phyloP scores from a whole-genome alignment of 1,284 basidiomycete genomes.

The Rhodotorula sp. region DNA sequence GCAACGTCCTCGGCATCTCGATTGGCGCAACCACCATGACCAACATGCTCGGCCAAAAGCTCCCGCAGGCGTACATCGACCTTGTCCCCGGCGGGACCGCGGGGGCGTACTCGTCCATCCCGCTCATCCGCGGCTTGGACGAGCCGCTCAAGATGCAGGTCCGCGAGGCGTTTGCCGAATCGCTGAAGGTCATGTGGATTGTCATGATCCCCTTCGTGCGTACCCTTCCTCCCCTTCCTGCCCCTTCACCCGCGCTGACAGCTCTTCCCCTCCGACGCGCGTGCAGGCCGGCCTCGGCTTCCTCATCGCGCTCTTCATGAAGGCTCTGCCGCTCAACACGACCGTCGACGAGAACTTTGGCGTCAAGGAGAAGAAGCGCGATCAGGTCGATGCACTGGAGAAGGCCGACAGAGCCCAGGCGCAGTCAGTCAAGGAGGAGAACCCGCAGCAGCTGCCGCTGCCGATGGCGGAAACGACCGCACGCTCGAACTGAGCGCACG shows the following conservation, averaged over 20 bases:
- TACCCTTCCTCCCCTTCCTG: too few relatives aligned
- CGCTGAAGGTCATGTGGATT: slow-evolving; percentile 37
- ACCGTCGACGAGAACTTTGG: slow-evolving; percentile 15
- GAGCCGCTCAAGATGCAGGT: slow-evolving; percentile 36
- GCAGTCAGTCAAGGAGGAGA: background rate
- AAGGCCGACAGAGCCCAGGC: background rate
- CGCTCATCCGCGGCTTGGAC: background rate
- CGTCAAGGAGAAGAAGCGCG: slow-evolving; percentile 8
- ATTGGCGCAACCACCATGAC: slow-evolving; percentile 28
- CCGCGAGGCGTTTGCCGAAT: slow-evolving; percentile 27
- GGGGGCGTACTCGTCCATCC: slow-evolving; percentile 17
- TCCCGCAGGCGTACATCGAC: slow-evolving; percentile 18
- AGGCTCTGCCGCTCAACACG: slow-evolving; percentile 4
- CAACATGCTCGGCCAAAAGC: slow-evolving; percentile 19
- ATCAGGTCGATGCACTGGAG: background rate
- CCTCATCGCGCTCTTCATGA: slow-evolving; percentile 20
- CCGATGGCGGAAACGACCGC: background rate
- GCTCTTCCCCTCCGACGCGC: accelerated
- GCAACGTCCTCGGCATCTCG: slow-evolving; percentile 40
- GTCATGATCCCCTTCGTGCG: slow-evolving; percentile 37
- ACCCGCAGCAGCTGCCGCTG: background rate
- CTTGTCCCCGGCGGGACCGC: slow-evolving; percentile 4
- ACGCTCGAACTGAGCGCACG: background rate
- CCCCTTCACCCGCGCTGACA: background rate
- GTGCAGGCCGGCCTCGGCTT: slow-evolving; percentile 21